Conservation (phyloP, 2,329 filamentous ascomycete species). For the Pseudogymnoascus sp. region DNA sequence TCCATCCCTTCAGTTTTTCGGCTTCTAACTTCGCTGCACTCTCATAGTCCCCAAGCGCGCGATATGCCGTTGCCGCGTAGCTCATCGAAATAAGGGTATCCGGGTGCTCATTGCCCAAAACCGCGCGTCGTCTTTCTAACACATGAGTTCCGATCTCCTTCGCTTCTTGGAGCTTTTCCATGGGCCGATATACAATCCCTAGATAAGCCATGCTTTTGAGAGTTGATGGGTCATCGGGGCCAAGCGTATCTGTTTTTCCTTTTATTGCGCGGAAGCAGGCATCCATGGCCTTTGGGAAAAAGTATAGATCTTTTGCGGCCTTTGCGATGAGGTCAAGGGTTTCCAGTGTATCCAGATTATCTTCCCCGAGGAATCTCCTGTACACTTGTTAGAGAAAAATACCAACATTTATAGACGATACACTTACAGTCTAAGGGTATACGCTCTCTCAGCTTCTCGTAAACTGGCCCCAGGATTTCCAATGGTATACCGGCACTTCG, state of each 20-base stretch:
- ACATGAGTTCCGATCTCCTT: not conserved
- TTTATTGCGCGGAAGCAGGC: not conserved
- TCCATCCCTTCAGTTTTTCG: not conserved
- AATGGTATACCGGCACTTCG: not conserved
- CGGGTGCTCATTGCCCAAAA: constrained; percentile 15
- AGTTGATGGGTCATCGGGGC: not conserved
- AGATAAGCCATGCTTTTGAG: constrained; percentile 1
- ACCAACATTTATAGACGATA: not conserved
- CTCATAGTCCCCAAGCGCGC: not conserved
- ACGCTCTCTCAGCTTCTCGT: not conserved
- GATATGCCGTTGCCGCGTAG: constrained; percentile 1
- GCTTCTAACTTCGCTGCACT: not conserved
- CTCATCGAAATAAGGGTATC: constrained; percentile 14
- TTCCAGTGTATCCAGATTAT: not conserved
- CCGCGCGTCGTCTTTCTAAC: not conserved
- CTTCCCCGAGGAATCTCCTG: not conserved
- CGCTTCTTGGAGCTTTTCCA: constrained; percentile 3
- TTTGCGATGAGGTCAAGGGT: not conserved
- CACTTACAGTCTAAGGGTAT: not conserved
- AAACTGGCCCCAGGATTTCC: not conserved
- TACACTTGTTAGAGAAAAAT: not conserved
- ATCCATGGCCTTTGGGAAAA: not conserved
- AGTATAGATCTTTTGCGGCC: not conserved
- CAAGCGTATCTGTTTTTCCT: not conserved
- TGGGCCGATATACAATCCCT: not conserved